Evolutionary conservation across 1,284 basidiomycete genomes (phyloP).

Genomic region (Mycena citricolor): DNA sequence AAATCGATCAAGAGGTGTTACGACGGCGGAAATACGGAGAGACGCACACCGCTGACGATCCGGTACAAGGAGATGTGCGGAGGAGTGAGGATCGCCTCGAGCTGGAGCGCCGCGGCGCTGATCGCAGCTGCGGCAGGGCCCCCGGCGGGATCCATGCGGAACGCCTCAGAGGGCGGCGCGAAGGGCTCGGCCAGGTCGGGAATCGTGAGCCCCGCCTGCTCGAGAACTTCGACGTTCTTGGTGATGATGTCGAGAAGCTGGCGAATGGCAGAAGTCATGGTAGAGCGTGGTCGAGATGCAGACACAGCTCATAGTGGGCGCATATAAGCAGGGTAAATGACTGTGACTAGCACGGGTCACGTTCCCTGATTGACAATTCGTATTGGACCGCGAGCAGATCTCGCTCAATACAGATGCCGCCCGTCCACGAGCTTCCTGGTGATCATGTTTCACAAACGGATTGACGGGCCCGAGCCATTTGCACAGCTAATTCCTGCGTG

Average conservation of each 20-base stretch:
- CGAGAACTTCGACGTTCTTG: constrained; percentile 26
- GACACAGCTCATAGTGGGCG: no score
- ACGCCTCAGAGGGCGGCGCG: constrained; percentile 31
- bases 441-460: no score
- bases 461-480: no score
- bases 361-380: no score
- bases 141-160: constrained; percentile 29
- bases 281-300: no score
- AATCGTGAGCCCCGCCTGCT: constrained; percentile 23
- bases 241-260: constrained; percentile 28
- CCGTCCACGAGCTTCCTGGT: no score
- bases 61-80: constrained; percentile 32
- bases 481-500: no score
- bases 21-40: neutral
- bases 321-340: no score
- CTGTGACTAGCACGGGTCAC: no score
- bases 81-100: constrained; percentile 34
- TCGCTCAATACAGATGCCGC: no score
- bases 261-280: constrained; percentile 17
- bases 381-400: no score
- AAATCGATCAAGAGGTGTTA: neutral
- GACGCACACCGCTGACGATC: constrained; percentile 31
- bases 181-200: constrained; percentile 31
- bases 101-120: constrained; percentile 38
- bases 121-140: constrained; percentile 34